Percentiles rank a stretch among this genome's conserved stretches.
These are phyloP conservation scores for Neurospora sp. DNA, from an alignment of 495 filamentous ascomycete species.

Conservation along the genomic window DNA sequence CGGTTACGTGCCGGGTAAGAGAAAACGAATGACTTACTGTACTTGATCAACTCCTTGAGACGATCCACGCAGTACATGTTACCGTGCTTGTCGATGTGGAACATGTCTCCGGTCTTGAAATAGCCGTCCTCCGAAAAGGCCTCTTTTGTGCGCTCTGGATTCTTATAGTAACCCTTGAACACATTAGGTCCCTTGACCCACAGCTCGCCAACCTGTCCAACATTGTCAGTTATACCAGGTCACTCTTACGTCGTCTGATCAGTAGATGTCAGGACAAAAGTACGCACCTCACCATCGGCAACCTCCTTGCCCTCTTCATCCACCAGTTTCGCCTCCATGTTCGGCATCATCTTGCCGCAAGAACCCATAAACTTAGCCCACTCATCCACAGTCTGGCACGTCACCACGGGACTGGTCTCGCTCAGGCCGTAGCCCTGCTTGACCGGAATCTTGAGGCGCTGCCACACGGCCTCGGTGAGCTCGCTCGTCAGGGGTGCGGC, in stretches of 20 bases:
- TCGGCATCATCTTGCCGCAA: constrained; percentile 71
- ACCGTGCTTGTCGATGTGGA: constrained; percentile 45
- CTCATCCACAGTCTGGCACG: constrained; percentile 57
- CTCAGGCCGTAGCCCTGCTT: constrained; percentile 52
- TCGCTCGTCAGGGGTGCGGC: constrained; percentile 83
- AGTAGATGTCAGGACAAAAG: background rate
- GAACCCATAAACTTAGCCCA: constrained; percentile 73
- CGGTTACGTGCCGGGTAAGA: background rate
- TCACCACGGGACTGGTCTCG: constrained; percentile 44
- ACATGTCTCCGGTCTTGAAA: constrained; percentile 77
- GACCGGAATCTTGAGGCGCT: constrained; percentile 60
- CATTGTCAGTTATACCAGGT: background rate
- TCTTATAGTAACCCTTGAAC: constrained; percentile 71
- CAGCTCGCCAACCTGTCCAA: constrained; percentile 52
- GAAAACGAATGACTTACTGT: constrained; percentile 31
- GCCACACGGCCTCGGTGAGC: constrained; percentile 67
- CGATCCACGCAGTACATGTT: constrained; percentile 61
- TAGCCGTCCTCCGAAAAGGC: constrained; percentile 64
- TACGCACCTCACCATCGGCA: constrained; percentile 30
- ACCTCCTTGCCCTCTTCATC: constrained; percentile 51
- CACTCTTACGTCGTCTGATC: background rate
- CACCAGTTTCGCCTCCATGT: constrained; percentile 78
- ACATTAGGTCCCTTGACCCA: constrained; percentile 71
- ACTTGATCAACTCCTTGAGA: constrained; percentile 89
- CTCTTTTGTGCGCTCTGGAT: constrained; percentile 50